phyloP scores from a whole-genome alignment of 768 basidiomycete species.

The Lactarius sp. region DNA sequence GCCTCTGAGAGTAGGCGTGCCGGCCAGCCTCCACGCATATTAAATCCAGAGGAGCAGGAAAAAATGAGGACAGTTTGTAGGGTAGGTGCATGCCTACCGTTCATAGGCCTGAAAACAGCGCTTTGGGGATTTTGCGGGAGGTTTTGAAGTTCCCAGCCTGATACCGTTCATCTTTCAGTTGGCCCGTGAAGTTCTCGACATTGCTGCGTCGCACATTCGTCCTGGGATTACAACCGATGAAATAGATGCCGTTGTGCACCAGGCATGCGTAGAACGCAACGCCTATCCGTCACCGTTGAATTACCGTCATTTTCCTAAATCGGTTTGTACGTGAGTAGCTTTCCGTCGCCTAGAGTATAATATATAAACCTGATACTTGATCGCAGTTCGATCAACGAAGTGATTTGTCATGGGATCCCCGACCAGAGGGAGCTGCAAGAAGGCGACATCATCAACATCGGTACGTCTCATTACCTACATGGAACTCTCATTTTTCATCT shows the following conservation, averaged over 20 bases:
- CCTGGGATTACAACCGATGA: conserved; percentile 97
- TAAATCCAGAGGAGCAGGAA: conserved; percentile 71
- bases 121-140: background rate
- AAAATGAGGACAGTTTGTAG: conserved; percentile 85
- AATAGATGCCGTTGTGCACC: conserved; percentile 89
- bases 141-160: conserved; percentile 11
- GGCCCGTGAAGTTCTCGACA: conserved; percentile 87
- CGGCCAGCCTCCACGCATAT: conserved; percentile 60
- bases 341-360: conserved; percentile 5
- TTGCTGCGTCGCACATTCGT: conserved; percentile 76
- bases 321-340: conserved; percentile 82
- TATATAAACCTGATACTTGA: background rate
- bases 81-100: conserved; percentile 41
- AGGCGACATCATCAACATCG: conserved; percentile 96
- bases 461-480: conserved; percentile 36
- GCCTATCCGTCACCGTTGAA: conserved; percentile 93
- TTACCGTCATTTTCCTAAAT: conserved; percentile 90
- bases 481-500: conserved; percentile 15
- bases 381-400: conserved; percentile 83
- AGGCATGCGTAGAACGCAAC: conserved; percentile 83
- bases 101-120: conserved; percentile 1
- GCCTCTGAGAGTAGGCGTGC: conserved; percentile 50
- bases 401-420: conserved; percentile 96
- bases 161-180: conserved; percentile 45
- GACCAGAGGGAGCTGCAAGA: conserved; percentile 78